Percentiles rank a stretch among this genome's conserved stretches.
Conservation (phyloP, 2,329 filamentous ascomycete species). For the Lojkania enalia region DNA sequence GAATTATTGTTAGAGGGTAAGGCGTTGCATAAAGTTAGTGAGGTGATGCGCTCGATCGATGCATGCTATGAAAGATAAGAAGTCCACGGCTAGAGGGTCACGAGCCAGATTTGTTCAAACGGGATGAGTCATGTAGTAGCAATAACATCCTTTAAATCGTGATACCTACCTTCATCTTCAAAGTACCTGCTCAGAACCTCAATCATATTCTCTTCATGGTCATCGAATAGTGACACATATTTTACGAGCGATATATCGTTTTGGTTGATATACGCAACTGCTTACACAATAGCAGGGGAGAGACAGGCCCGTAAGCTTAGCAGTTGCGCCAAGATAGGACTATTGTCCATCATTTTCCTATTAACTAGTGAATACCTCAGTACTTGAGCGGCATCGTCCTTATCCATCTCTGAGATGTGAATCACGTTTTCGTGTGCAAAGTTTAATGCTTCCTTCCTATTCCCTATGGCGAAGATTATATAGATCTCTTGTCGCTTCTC, state of each 20-base stretch:
- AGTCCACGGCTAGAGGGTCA: conserved; percentile 32
- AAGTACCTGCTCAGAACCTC: conserved; percentile 38
- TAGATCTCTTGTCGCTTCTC: conserved; percentile 13
- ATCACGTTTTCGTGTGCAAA: too few relatives aligned
- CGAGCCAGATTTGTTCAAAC: too few relatives aligned
- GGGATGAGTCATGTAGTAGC: conserved; percentile 43
- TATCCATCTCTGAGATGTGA: too few relatives aligned
- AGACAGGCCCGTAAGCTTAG: too few relatives aligned
- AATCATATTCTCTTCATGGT: conserved; percentile 29
- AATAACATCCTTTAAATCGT: conserved; percentile 35
- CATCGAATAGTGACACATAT: conserved; percentile 16
- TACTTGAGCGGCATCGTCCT: too few relatives aligned
- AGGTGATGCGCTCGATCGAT: conserved; percentile 27
- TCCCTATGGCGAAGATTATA: too few relatives aligned
- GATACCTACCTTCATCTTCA: conserved; percentile 37
- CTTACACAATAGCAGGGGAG: conserved; percentile 19
- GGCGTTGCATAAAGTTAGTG: too few relatives aligned
- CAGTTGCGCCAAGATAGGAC: too few relatives aligned
- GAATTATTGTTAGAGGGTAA: too few relatives aligned
- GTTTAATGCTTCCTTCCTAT: too few relatives aligned
- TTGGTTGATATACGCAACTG: conserved; percentile 37
- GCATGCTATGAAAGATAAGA: conserved; percentile 46
- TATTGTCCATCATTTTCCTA: too few relatives aligned
- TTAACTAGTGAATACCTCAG: too few relatives aligned
- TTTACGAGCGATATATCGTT: conserved; percentile 15